Evolutionary conservation across 78 protist genomes (phyloP), one percentile per base, ranked within the genome.

Genomic region (Dictyostelium purpureum): DNA sequence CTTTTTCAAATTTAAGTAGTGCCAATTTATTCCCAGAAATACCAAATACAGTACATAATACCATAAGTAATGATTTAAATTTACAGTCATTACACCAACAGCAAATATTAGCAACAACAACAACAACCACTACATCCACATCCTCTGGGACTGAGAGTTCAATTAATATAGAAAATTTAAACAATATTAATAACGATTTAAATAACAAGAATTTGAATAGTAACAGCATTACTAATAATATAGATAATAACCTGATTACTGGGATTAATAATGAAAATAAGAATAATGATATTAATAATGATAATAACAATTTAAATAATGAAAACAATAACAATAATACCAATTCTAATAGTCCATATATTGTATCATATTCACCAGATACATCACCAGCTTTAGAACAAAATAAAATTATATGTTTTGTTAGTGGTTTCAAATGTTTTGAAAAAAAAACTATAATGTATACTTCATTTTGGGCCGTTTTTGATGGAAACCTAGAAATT

Each of bases 311-410:
- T 21, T 18, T 18, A 21, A 52, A 52, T 52, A 52, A 49, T 52
- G 59, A 21, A 52, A 52, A 38, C 87, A 61, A 18, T 70, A 56
- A 57, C 59, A 26, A 63, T 66, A 79, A 16, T 38, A 67, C 42
- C 90, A 76, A 7, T 65, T 5, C 19, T 9, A 31, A 12, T 65
- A 65, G 19, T 16, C 45, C 73, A 65, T 24, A 16, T 4, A 85
- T 85, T 14, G 35, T 66, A 31, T 85, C 92, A 16, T 85, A 85
- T 73, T 38, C 78, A 61, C 92, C 92, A 40, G 92, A 85, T 35
- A 73, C 92, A 70, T 73, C 92, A 73, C 75, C 92, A 28, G 71
- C 92, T 43, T n/a, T 85, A 16, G 92, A 85, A 24, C 92, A 85
- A 59, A 54, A 81, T n/a, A 85, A 85, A 42, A 61, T 85, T 1